A percentile compares a stretch with the other conserved stretches of the same genome.
Evolutionary conservation across 192 early-diverging fungal species (phyloP).

Genomic region (Umbelopsis sp.): DNA sequence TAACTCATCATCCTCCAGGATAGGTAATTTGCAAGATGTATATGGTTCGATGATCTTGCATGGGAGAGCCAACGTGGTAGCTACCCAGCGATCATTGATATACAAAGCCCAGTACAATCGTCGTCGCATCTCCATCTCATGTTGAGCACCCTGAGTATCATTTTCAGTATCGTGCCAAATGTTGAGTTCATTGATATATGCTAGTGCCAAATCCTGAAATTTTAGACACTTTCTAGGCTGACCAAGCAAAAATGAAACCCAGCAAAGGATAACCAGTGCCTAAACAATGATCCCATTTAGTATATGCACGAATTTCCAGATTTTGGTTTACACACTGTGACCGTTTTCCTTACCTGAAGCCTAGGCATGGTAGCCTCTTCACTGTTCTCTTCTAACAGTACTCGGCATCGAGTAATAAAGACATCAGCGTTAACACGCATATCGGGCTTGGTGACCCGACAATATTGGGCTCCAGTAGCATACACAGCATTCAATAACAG

Average conservation of each 20-base stretch:
- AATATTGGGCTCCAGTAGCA: slow-evolving; percentile 24
- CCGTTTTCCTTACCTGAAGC: slow-evolving; percentile 26
- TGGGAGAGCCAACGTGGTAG: slow-evolving; percentile 17
- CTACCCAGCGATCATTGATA: slow-evolving; percentile 38
- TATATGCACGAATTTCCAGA: background rate
- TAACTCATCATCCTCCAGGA: slow-evolving; percentile 37
- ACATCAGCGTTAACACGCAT: background rate
- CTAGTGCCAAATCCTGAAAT: slow-evolving; percentile 17
- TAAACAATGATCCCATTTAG: slow-evolving; percentile 13
- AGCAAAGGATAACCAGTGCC: slow-evolving; percentile 37
- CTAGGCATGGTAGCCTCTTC: slow-evolving; percentile 25
- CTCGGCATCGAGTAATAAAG: slow-evolving; percentile 27
- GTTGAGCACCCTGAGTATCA: slow-evolving; percentile 4
- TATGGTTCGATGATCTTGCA: slow-evolving; percentile 9
- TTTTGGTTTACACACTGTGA: background rate
- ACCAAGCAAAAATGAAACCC: slow-evolving; percentile 34
- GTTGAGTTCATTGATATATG: slow-evolving; percentile 18
- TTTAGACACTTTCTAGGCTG: slow-evolving; percentile 24
- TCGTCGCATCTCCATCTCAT: slow-evolving; percentile 31
- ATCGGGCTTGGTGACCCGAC: background rate
- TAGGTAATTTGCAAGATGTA: slow-evolving; percentile 28
- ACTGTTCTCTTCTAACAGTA: slow-evolving; percentile 10
- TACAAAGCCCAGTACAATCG: slow-evolving; percentile 36
- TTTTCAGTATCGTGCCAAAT: slow-evolving; percentile 31
- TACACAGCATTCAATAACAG: slow-evolving; percentile 36